Percentiles rank a stretch among this genome's conserved stretches.
These are phyloP conservation scores for Aquanectria penicillioides DNA, from an alignment of 2,329 filamentous ascomycete genomes.

Conservation along the genomic window DNA sequence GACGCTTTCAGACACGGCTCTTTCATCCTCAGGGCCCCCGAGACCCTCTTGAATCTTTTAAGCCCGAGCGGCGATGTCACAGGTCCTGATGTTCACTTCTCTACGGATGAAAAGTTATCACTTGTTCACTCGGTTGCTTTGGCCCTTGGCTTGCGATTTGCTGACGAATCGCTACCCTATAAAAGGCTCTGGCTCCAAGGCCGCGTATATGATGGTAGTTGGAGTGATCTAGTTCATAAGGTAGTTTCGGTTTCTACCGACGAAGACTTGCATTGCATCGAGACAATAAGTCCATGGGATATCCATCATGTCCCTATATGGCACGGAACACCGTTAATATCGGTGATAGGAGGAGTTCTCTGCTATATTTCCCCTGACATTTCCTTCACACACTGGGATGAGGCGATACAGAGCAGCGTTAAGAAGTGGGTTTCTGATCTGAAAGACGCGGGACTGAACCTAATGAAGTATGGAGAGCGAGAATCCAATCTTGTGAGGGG, in stretches of 20 bases:
- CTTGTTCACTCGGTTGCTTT: constrained; percentile 40
- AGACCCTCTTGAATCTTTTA: constrained; percentile 8
- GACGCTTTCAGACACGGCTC: constrained; percentile 36
- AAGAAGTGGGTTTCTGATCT: constrained; percentile 30
- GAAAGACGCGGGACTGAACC: constrained; percentile 27
- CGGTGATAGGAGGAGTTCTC: constrained; percentile 38
- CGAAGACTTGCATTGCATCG: constrained; percentile 27
- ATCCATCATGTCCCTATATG: constrained; percentile 33
- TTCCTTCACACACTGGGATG: constrained; percentile 30
- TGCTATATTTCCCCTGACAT: constrained; percentile 35
- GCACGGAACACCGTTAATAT: constrained; percentile 35
- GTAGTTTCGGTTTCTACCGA: not conserved
- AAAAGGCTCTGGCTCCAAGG: not conserved
- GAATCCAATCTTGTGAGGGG: constrained; percentile 14
- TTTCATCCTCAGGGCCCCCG: constrained; percentile 9
- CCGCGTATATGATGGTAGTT: constrained; percentile 10
- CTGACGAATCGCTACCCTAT: constrained; percentile 20
- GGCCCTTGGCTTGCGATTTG: constrained; percentile 29
- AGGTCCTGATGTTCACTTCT: constrained; percentile 14
- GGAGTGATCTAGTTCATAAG: constrained; percentile 4
- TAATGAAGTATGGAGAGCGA: constrained; percentile 34
- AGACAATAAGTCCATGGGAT: constrained; percentile 35
- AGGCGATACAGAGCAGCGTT: constrained; percentile 22
- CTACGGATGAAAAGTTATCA: constrained; percentile 28
- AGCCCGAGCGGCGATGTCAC: not conserved